These are phyloP conservation scores for Solanum lycopersicoides DNA, from an alignment of 257 asterid species.

Conservation along the genomic window DNA sequence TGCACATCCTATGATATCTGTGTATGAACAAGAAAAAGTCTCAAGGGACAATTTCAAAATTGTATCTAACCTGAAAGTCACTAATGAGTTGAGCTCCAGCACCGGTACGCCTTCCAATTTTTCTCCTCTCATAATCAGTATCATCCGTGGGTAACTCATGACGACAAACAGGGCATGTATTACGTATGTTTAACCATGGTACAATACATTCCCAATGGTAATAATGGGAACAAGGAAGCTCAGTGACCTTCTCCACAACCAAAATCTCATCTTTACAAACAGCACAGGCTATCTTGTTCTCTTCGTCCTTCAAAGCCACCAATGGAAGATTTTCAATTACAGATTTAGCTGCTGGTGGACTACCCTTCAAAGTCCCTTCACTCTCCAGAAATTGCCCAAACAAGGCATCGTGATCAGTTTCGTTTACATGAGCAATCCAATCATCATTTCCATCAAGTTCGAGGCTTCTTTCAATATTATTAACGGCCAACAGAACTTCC, in stretches of 20 bases:
- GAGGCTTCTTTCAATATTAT: conserved; percentile 39
- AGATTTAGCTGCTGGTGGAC: conserved; percentile 85
- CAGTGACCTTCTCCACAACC: conserved; percentile 44
- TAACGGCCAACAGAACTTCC: conserved; percentile 67
- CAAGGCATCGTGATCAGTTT: conserved; percentile 43
- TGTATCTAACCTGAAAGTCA: conserved; percentile 44
- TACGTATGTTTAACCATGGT: conserved; percentile 75
- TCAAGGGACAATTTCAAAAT: conserved; percentile 50
- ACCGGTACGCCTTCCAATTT: conserved; percentile 18
- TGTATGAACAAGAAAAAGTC: background rate
- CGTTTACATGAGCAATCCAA: conserved; percentile 28
- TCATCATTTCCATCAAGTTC: conserved; percentile 22
- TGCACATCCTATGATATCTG: background rate
- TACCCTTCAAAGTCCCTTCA: conserved; percentile 49
- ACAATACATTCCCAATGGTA: conserved; percentile 72
- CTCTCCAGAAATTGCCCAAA: conserved; percentile 69
- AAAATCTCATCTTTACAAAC: conserved; percentile 81
- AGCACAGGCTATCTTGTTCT: conserved; percentile 49
- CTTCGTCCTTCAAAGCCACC: conserved; percentile 39
- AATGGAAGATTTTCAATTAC: conserved; percentile 55
- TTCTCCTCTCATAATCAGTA: conserved; percentile 59
- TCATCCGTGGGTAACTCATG: conserved; percentile 87
- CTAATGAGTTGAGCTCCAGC: conserved; percentile 13
- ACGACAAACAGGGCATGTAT: conserved; percentile 89
- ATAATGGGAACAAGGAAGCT: conserved; percentile 70